Evolutionary conservation across 1,284 basidiomycete species (phyloP).

Genomic region (Bondarzewia mesenterica): DNA sequence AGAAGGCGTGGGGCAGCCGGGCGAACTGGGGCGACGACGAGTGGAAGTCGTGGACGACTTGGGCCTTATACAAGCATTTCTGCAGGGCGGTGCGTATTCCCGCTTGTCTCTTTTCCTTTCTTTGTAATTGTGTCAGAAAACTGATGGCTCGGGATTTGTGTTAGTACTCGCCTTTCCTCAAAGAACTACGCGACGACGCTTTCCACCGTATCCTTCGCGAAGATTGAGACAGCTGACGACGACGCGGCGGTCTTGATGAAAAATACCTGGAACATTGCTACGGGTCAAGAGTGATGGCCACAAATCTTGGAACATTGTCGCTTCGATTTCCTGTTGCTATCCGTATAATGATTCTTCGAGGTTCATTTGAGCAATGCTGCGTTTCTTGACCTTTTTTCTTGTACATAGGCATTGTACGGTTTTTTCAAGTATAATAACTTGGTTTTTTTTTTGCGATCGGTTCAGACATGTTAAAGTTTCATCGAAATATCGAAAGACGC

Average conservation of each 20-base stretch:
- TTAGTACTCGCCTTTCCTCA: slow-evolving; percentile 71
- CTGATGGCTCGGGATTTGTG: neutral
- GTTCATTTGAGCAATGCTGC: too few relatives aligned
- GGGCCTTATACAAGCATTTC: slow-evolving; percentile 85
- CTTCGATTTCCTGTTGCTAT: neutral
- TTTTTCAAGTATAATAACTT: too few relatives aligned
- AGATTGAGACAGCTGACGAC: slow-evolving; percentile 46
- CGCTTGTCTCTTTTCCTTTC: slow-evolving; percentile 4
- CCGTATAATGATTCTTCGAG: too few relatives aligned
- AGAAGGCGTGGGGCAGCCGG: slow-evolving; percentile 63
- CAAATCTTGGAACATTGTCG: too few relatives aligned
- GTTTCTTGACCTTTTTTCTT: too few relatives aligned
- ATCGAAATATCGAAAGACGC: too few relatives aligned
- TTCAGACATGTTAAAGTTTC: too few relatives aligned
- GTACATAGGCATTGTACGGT: too few relatives aligned
- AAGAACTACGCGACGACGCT: slow-evolving; percentile 62
- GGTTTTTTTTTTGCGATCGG: too few relatives aligned
- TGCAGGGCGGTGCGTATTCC: slow-evolving; percentile 56
- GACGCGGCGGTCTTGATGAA: slow-evolving; percentile 51
- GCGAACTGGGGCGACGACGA: slow-evolving; percentile 57
- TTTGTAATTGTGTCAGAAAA: neutral
- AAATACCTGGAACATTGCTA: slow-evolving; percentile 63
- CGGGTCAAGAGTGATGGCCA: slow-evolving; percentile 47
- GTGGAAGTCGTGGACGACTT: slow-evolving; percentile 79
- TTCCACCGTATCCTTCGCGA: slow-evolving; percentile 53